phyloP scores from a whole-genome alignment of 257 asterid genomes.

The Fraxinus anomala region DNA sequence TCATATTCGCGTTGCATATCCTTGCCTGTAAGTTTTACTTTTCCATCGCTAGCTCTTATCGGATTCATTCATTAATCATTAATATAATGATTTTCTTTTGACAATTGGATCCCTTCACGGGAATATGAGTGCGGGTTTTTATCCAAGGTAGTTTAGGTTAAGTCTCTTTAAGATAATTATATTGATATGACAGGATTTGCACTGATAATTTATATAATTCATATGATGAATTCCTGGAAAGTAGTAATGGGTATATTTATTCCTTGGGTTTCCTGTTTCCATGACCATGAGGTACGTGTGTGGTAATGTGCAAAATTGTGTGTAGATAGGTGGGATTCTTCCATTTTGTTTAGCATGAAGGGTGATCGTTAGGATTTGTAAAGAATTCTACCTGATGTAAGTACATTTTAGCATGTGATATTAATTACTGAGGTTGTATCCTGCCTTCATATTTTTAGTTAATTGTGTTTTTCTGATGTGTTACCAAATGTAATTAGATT shows the following conservation, averaged over 20 bases:
- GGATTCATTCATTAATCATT: background rate
- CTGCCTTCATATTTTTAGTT: background rate
- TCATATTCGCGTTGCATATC: conserved; percentile 29
- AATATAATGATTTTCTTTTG: conserved; percentile 1
- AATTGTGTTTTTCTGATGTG: background rate
- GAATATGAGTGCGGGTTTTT: background rate
- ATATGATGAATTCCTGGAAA: conserved; percentile 13
- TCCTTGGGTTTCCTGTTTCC: background rate
- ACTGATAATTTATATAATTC: background rate
- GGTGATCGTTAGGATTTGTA: background rate
- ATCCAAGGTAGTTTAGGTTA: conserved; percentile 17
- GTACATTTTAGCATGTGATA: background rate
- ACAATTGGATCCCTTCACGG: conserved; percentile 16
- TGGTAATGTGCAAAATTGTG: background rate
- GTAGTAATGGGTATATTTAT: conserved; percentile 5
- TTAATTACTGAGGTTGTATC: conserved; percentile 2
- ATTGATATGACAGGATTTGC: conserved; percentile 5
- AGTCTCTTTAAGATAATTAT: conserved; percentile 2
- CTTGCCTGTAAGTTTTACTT: conserved; percentile 39
- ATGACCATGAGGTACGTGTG: conserved; percentile 17
- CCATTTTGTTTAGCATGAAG: background rate
- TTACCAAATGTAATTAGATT: background rate
- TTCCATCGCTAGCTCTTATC: background rate
- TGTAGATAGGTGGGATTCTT: background rate
- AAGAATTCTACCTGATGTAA: background rate